Evolutionary conservation across 108 stramenopile species (phyloP), one percentile per base, ranked within the genome.

Genomic region (Nannochloropsis oceanica): DNA sequence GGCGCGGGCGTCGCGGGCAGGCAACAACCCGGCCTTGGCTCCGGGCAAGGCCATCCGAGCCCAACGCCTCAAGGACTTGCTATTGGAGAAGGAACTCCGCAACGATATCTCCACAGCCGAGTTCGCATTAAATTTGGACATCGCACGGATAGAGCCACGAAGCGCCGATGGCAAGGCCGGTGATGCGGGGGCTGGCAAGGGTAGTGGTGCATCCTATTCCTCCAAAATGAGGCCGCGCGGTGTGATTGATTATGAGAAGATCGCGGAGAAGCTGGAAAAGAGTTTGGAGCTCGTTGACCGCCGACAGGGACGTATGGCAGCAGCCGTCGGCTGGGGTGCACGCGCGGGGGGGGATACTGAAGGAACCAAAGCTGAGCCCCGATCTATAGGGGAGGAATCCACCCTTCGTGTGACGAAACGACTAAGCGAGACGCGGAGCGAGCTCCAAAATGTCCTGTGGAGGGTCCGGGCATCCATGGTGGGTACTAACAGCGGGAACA

Each of bases 91-190:
- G 26, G 87, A 90, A 81, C 86, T 90, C 11, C 90, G 88, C 12
- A 89, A 84, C 43, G 90, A 90, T 18, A 84, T 90, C 43, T 89
- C 90, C 12, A 87, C 90, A 13, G 88, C 90, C 34, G 90, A 90
- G 80, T 90, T 90, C 80, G 90, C 90, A 13, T 84, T 90, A 43
- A 85, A 86, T 42, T 84, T 90, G 22, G 34, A 83, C 27, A 44
- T 25, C 27, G 18, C 81, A 43, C 26, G 42, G 13, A 34, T 34
- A 34, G 24, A 79, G 8, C 20, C 26, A 14, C 43, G 44, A n/a
- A 44, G 43, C 20, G 24, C 22, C 13, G 81, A 26, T 87, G 87
- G 24, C 25, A 44, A 79, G 34, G 26, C 25, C 27, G 44, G 79
- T 11, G 43, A 24, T 25, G 8, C 24, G 2, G 86, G 86, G 14